phyloP scores from a whole-genome alignment of 306 rosid species.

The Acacia acuminata region DNA sequence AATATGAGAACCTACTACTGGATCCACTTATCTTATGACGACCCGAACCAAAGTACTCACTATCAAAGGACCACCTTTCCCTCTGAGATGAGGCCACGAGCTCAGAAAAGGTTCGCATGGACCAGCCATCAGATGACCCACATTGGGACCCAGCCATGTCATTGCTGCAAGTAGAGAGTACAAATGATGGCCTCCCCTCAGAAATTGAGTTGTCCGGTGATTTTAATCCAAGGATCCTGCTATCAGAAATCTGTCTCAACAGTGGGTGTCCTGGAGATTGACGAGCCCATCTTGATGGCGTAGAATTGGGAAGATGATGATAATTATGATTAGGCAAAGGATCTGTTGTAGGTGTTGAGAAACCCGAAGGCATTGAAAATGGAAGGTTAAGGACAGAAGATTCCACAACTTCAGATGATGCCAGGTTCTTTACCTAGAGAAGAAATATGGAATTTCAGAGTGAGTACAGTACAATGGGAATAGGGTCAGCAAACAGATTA shows the following conservation, averaged over 20 bases:
- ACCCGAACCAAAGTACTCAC: conserved; percentile 69
- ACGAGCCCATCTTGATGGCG: conserved; percentile 69
- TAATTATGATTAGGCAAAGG: conserved; percentile 49
- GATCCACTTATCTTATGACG: conserved; percentile 69
- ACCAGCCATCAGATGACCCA: conserved; percentile 96
- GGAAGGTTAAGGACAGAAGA: conserved; percentile 57
- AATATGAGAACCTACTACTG: conserved; percentile 77
- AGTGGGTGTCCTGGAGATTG: conserved; percentile 81
- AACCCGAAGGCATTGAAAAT: conserved; percentile 59
- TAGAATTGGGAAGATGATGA: conserved; percentile 55
- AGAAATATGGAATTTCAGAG: conserved; percentile 19
- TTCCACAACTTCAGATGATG: conserved; percentile 46
- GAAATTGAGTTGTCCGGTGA: conserved; percentile 82
- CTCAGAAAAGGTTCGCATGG: conserved; percentile 92
- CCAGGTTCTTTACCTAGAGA: conserved; percentile 62
- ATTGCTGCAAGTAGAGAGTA: conserved; percentile 79
- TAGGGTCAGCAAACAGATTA: conserved; percentile 29
- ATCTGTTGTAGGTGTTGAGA: conserved; percentile 55
- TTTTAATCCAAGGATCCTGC: conserved; percentile 68
- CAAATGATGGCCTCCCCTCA: conserved; percentile 80
- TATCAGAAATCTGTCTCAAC: conserved; percentile 81
- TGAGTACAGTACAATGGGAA: conserved; percentile 14
- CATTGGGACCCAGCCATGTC: conserved; percentile 74
- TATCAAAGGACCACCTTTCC: conserved; percentile 91
- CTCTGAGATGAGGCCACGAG: conserved; percentile 87